Evolutionary conservation across 805 yeast genomes (phyloP), one percentile per base, ranked within the genome.

Genomic region (Danielia oregonensis): DNA sequence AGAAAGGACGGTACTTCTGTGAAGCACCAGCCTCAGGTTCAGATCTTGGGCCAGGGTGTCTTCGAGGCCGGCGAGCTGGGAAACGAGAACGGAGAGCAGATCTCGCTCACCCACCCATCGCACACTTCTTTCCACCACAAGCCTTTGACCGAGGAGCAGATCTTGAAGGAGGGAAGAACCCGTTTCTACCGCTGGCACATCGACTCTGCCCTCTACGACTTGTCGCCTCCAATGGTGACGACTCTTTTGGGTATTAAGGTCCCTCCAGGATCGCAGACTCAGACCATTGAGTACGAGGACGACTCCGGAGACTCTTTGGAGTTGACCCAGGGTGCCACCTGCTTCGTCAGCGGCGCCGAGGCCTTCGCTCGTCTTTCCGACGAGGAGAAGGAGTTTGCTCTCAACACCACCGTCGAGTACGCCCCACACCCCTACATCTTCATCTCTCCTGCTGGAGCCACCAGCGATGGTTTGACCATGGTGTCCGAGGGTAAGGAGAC

Each of bases 111-210:
- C 26, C 96, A 87, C 54, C 96, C 96, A 29, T 79, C 86, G 2
- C 96, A 87, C 57, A 75, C 77, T 47, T 72, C 81, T 2, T 87
- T 87, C 74, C 96, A 87, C 63, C 79, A 80, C 46, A 62, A 70
- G 10, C 70, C 78, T 1, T 69, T 87, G 42, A 65, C 79, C 12
- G 72, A 74, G n/a, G 79, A 78, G 29, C 77, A 86, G 45, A 74
- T 82, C 43, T 74, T 68, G 64, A 33, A 54, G 1, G 67, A 74
- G 16, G 76, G 79, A 33, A 74, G 75, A 57, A 87, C 96, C 2
- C 72, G 94, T 49, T 87, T 80, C 58, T 87, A 86, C 73, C 76
- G 96, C 63, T 87, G 96, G 96, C 96, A 87, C 62, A 86, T 87
- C 45, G 96, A 87, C 60, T 81, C 93, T 24, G 96, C 96, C 4